Percentiles rank a stretch among this genome's conserved stretches.
phyloP scores from a whole-genome alignment of 2,329 filamentous ascomycete genomes.

The Botryotinia calthae region DNA sequence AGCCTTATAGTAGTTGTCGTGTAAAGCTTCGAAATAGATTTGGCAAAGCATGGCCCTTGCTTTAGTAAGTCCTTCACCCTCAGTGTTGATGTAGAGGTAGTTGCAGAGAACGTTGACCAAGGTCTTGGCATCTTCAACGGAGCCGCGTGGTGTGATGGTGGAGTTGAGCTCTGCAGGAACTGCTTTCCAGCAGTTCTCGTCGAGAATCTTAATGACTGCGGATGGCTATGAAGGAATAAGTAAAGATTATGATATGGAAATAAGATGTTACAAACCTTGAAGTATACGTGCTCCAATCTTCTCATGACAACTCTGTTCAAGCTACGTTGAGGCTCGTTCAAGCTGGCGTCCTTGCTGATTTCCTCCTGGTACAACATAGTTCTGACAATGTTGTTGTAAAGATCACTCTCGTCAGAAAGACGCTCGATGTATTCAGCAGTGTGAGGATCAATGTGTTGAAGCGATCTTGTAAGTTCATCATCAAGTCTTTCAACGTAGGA shows the following conservation, averaged over 20 bases:
- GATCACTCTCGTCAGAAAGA: conserved; percentile 80
- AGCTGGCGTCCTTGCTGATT: conserved; percentile 65
- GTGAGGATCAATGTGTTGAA: conserved; percentile 96
- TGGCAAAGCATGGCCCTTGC: conserved; percentile 97
- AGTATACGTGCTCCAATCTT: conserved; percentile 95
- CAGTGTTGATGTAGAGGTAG: conserved; percentile 91
- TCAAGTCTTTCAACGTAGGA: conserved; percentile 94
- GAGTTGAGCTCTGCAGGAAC: conserved; percentile 71
- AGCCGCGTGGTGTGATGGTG: conserved; percentile 70
- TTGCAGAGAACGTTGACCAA: conserved; percentile 88
- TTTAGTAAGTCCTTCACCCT: conserved; percentile 76
- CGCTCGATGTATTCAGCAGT: conserved; percentile 98
- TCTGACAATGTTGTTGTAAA: conserved; percentile 92
- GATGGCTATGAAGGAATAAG: conserved; percentile 57
- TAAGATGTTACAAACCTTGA: conserved; percentile 64
- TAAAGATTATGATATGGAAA: conserved; percentile 23
- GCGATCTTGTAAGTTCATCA: conserved; percentile 94
- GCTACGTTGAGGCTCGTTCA: conserved; percentile 78
- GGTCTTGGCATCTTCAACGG: conserved; percentile 64
- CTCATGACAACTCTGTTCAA: conserved; percentile 92
- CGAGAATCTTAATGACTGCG: conserved; percentile 87
- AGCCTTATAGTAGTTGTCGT: conserved; percentile 96
- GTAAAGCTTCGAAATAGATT: conserved; percentile 96
- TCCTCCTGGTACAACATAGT: conserved; percentile 85
- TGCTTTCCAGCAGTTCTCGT: conserved; percentile 89